phyloP scores from a whole-genome alignment of 306 rosid genomes.

The Lagenaria siceraria region DNA sequence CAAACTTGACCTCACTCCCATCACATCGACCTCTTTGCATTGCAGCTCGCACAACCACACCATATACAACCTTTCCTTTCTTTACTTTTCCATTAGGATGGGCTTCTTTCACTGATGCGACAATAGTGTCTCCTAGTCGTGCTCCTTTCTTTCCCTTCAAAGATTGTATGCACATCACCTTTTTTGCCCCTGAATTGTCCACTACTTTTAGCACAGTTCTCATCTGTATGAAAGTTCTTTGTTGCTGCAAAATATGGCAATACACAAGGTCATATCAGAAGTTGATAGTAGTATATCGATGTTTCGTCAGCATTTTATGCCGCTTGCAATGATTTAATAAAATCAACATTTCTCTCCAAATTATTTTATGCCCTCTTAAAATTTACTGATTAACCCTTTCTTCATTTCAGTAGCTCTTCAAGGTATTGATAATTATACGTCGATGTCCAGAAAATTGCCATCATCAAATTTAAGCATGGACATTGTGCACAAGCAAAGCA shows the following conservation, averaged over 20 bases:
- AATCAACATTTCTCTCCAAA: neutral
- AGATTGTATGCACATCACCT: constrained; percentile 90
- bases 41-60: constrained; percentile 60
- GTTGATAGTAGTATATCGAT: neutral
- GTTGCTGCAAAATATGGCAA: constrained; percentile 37
- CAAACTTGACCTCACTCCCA: constrained; percentile 86
- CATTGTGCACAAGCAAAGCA: neutral
- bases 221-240: constrained; percentile 79
- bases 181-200: constrained; percentile 77
- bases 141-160: constrained; percentile 88
- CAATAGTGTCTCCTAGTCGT: constrained; percentile 73
- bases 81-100: constrained; percentile 80
- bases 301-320: neutral
- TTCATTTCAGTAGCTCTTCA: neutral
- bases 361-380: neutral
- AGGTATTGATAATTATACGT: neutral
- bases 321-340: neutral
- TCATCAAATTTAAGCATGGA: neutral
- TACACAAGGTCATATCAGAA: neutral
- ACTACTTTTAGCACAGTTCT: constrained; percentile 88
- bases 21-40: constrained; percentile 72
- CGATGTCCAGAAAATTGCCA: neutral
- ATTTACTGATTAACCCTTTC: neutral
- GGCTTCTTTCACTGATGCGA: constrained; percentile 87
- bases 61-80: constrained; percentile 59